phyloP scores from a whole-genome alignment of 306 rosid species.

The Sindora glabra region DNA sequence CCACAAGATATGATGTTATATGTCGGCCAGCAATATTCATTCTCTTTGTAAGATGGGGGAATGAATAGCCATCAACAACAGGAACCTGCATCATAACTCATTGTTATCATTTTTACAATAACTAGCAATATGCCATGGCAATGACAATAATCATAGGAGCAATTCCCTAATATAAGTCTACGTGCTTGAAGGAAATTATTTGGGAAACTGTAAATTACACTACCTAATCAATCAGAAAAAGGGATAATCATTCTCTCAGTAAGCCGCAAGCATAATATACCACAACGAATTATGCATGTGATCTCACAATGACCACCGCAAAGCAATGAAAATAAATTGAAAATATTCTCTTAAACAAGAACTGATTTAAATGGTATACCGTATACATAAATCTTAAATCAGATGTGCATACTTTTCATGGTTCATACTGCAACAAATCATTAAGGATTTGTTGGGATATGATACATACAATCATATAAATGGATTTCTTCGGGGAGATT shows the following conservation, averaged over 20 bases:
- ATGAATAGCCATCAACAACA: constrained; percentile 96
- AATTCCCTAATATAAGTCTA: neutral
- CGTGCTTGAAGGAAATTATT: too few species aligned
- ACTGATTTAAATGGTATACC: neutral
- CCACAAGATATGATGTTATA: constrained; percentile 95
- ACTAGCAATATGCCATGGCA: neutral
- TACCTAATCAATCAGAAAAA: neutral
- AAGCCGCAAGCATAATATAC: constrained; percentile 2
- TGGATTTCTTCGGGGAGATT: too few species aligned
- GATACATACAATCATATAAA: neutral
- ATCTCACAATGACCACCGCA: neutral
- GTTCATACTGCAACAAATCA: constrained; percentile 3
- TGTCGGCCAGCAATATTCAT: constrained; percentile 99
- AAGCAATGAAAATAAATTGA: neutral
- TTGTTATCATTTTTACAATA: constrained; percentile 2
- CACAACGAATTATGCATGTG: too few species aligned
- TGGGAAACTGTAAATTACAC: neutral
- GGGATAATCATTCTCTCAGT: neutral
- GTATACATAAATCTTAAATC: neutral
- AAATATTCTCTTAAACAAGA: neutral
- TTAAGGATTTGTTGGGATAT: neutral
- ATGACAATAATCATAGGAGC: neutral
- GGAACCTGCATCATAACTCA: constrained; percentile 65
- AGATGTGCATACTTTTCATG: neutral
- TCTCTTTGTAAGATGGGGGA: constrained; percentile 95